Evolutionary conservation across 2,329 filamentous ascomycete genomes (phyloP).

Genomic region (Aureobasidium subglaciale): DNA sequence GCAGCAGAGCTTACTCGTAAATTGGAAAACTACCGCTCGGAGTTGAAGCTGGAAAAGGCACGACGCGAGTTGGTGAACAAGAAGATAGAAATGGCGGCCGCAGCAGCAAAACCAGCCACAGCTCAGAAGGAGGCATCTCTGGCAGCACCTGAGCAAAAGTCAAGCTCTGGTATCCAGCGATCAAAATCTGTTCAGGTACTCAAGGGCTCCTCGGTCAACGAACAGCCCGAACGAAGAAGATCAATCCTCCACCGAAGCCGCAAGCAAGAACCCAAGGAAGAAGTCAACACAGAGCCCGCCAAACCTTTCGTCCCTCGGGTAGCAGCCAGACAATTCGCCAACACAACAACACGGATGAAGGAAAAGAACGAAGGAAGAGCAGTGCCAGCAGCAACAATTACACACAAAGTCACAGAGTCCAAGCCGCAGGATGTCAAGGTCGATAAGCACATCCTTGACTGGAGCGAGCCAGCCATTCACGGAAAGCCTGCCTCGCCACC

Average conservation of each 20-base stretch:
- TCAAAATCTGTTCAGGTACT: background rate
- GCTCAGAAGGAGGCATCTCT: background rate
- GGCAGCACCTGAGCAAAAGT: background rate
- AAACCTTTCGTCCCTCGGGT: slow-evolving; percentile 5
- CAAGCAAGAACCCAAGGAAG: slow-evolving; percentile 3
- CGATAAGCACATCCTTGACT: slow-evolving; percentile 9
- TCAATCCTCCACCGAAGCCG: slow-evolving; percentile 7
- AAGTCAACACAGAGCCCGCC: background rate
- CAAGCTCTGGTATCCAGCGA: background rate
- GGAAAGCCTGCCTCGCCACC: slow-evolving; percentile 4
- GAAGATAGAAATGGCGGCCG: background rate
- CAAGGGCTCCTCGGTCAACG: background rate
- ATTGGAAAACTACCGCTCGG: slow-evolving; percentile 16
- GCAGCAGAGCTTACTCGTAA: slow-evolving; percentile 16
- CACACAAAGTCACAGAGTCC: background rate
- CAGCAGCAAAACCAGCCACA: background rate
- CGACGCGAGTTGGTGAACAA: slow-evolving; percentile 6
- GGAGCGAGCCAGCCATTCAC: slow-evolving; percentile 7
- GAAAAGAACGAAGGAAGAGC: background rate
- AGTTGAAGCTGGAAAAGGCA: slow-evolving; percentile 17
- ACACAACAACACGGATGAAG: slow-evolving; percentile 1
- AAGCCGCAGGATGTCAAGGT: background rate
- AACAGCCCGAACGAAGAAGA: slow-evolving; percentile 4
- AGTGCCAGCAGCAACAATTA: background rate
- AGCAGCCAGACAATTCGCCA: slow-evolving; percentile 12